Percentiles rank a stretch among this genome's conserved stretches.
Evolutionary conservation across 1,284 basidiomycete genomes (phyloP).

Genomic region (Phylloporus sp.): DNA sequence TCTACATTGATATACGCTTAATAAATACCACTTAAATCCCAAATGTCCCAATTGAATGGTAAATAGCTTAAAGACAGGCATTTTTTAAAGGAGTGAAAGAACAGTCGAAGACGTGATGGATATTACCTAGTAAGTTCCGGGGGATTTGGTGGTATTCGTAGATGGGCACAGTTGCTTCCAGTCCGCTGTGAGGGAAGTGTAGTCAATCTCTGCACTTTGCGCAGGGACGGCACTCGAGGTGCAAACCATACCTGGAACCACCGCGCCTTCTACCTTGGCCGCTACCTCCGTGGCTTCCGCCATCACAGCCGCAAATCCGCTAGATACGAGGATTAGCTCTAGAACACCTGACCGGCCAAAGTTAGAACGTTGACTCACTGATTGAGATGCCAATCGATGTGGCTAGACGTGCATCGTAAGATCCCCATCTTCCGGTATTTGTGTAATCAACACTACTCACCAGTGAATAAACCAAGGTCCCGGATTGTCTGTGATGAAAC

Average conservation of each 20-base stretch:
- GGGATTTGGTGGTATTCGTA: too few species aligned
- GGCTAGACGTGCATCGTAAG: conserved; percentile 26
- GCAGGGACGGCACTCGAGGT: too few species aligned
- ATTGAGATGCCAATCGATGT: conserved; percentile 45
- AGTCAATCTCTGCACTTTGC: not conserved
- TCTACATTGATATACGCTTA: not conserved
- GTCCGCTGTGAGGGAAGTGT: conserved; percentile 14
- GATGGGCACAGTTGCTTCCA: conserved; percentile 22
- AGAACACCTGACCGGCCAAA: too few species aligned
- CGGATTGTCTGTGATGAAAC: conserved; percentile 49
- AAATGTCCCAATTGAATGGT: not conserved
- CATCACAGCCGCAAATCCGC: conserved; percentile 40
- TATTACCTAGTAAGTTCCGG: too few species aligned
- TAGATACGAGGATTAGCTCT: conserved; percentile 14
- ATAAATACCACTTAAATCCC: not conserved
- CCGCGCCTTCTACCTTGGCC: conserved; percentile 2
- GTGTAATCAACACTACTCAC: conserved; percentile 25
- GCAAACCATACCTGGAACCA: conserved; percentile 25
- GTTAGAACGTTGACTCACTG: conserved; percentile 26
- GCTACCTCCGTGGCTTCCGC: conserved; percentile 29
- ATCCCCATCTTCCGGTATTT: not conserved
- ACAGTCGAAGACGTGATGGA: too few species aligned
- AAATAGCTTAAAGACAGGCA: not conserved
- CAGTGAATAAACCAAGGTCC: conserved; percentile 56
- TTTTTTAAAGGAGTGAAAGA: too few species aligned